Evolutionary conservation across 106 monocot species (phyloP), one percentile per base, ranked within the genome.

Genomic region (Posidonia australis): DNA sequence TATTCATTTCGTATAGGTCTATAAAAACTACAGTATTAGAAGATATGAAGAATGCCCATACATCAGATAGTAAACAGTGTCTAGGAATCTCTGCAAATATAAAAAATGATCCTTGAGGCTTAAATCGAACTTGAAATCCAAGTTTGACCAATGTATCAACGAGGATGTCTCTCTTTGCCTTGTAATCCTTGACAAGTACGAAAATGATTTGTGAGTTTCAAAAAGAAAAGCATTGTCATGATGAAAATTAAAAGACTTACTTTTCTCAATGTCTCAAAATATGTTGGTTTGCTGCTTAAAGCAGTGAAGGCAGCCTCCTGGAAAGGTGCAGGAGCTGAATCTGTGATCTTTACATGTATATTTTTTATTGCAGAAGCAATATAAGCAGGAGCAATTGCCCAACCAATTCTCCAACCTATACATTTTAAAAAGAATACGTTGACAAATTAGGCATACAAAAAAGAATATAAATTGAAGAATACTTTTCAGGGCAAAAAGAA

Each of bases 331-430:
- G 93, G 93, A 55, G 93, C 89, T 63, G 93, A 89, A 79, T 94
- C 89, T 49, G 84, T 86, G 65, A 94, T 27, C 52, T 84, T 89
- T 27, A 86, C 46, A 51, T 89, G 89, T 29, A 89, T 79, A 46
- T 84, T 89, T 82, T 84, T 79, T 77, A 94, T 89, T 24, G 89
- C 89, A 49, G 81, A 84, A 54, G 93, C 89, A 54, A 89, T 76
- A 23, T 43, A 71, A 19, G 73, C 44, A 59, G 83, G 74, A 18
- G 89, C 84, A 68, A 86, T 82, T 58, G 93, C 83, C 89, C 93
- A 94, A 48, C 93, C 93, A 54, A 89, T 76, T 67, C 93, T 86
- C 93, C 93, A 94, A 54, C 93, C 93, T 94, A 59, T n/a, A n/a
- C n/a, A n/a, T n/a, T n/a, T n/a, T n/a, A n/a, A n/a, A n/a, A n/a